Evolutionary conservation across 768 basidiomycete species (phyloP), one percentile per base, ranked within the genome.

Genomic region (Exidia glandulosa): DNA sequence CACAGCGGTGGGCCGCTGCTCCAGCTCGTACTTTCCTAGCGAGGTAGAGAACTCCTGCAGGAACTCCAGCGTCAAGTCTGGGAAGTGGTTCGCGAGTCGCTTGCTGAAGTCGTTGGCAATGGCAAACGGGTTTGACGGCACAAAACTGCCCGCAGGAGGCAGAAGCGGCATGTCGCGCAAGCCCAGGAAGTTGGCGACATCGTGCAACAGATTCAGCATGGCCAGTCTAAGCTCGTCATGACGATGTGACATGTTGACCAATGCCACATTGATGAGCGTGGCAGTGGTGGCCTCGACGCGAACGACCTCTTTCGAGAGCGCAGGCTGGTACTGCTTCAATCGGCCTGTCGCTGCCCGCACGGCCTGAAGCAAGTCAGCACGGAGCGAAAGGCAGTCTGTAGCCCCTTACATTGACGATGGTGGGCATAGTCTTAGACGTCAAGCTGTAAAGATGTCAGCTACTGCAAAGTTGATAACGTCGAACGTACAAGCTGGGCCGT

Each of bases 201-300:
- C 50, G 19, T 54, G 50, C 2, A 94, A 75, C 13, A 96, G 80
- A 64, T 90, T 84, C 66, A 88, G 90, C 1, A 88, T 88, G 6
- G 88, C 86, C 32, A 78, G 75, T 4, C 91, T 81, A n/a, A 94
- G 79, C 60, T 84, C 83, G 61, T 90, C 87, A 59, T 91, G 87
- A 23, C 81, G 77, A 16, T 81, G 76, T 61, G 85, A 84, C 31
- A 93, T 77, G 63, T 86, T 90, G n/a, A 91, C 77, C 71, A 96
- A 79, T 23, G 90, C 89, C 31, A 92, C 81, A 65, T 94, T 93
- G 19, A 95, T 75, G 54, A 96, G 72, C 0, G 89, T 87, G 0
- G 90, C 88, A 6, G 90, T 86, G n/a, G 92, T 85, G 66, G 93
- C 94, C 2, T 86, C 88, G 61, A 90, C 85, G 57, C 88, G 79